These are phyloP conservation scores for Venturia effusa DNA, from an alignment of 2,329 filamentous ascomycete species.

Conservation along the genomic window DNA sequence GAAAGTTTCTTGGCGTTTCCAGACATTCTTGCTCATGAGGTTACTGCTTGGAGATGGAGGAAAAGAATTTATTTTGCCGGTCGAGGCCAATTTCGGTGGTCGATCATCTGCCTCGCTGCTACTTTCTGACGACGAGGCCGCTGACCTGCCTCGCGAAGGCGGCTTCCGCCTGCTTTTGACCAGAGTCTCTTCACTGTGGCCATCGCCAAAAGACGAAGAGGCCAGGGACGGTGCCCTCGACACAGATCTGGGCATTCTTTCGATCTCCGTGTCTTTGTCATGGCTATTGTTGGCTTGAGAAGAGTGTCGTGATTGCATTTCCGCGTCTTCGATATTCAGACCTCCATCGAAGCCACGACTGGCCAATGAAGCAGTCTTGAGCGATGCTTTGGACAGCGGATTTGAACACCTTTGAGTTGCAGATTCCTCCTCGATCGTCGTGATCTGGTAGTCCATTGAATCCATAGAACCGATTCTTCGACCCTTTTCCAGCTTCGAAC, in stretches of 20 bases:
- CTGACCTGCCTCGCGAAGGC: neutral
- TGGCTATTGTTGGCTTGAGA: neutral
- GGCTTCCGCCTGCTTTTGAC: neutral
- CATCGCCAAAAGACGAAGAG: neutral
- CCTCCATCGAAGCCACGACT: neutral
- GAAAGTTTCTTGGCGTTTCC: constrained; percentile 11
- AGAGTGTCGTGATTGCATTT: neutral
- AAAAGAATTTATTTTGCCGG: neutral
- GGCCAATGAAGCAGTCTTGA: neutral
- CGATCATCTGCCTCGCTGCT: neutral
- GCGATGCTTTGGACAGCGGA: neutral
- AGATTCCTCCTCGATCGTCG: neutral
- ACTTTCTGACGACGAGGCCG: neutral
- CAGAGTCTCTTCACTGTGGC: neutral
- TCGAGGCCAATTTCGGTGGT: neutral
- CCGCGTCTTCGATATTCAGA: neutral
- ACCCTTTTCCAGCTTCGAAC: neutral
- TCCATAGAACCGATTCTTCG: constrained; percentile 3
- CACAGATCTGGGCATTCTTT: neutral
- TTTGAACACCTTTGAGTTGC: neutral
- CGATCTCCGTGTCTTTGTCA: neutral
- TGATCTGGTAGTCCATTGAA: neutral
- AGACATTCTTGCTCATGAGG: neutral
- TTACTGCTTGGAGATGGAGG: neutral
- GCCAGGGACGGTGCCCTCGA: neutral